Evolutionary conservation across 805 yeast genomes (phyloP), one percentile per base, ranked within the genome.

Genomic region (Jamesozyma hellenica): DNA sequence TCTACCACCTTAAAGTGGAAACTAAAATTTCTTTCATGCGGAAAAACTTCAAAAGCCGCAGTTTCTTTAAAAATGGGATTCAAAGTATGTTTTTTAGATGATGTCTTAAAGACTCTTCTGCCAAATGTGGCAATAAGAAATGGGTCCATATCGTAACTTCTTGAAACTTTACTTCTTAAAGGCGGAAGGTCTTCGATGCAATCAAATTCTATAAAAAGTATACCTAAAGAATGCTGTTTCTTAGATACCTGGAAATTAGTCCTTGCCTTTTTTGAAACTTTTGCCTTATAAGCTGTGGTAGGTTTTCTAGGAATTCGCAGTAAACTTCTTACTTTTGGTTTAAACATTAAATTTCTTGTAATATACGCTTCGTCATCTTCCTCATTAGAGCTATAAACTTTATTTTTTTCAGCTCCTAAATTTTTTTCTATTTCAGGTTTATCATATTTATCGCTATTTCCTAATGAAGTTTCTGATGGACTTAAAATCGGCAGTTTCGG

Each of bases 91-190:
- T 83, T 72, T 48, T 79, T 72, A 78, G 87, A 81, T 10, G 87
- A 78, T 0, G 96, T 87, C 48, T 94, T 74, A 58, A 75, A 90
- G 0, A 90, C 86, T 48, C 81, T 81, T 51, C 82, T 79, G 9
- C 96, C 96, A 58, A 90, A 86, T 0, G 95, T 79, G 1, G 86
- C 79, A 15, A 90, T 86, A 3, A 90, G 90, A 63, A 90, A 92
- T 2, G 97, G 97, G 55, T 92, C 98, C 94, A 92, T 85, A 59
- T 87, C 95, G 54, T 82, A 90, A 15, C 38, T 43, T 1, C 88
- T 79, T 9, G 87, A 66, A 13, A 83, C 64, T 36, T 54, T 58
- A 47, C 81, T 79, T 31, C 72, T 71, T 39, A 79, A 68, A 0
- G 94, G 84, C 1, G 98, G 98, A 28, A 90, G 65, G 42, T 80